These are phyloP conservation scores for Podaxis mareebaensis DNA, from an alignment of 768 basidiomycete species.

Conservation along the genomic window DNA sequence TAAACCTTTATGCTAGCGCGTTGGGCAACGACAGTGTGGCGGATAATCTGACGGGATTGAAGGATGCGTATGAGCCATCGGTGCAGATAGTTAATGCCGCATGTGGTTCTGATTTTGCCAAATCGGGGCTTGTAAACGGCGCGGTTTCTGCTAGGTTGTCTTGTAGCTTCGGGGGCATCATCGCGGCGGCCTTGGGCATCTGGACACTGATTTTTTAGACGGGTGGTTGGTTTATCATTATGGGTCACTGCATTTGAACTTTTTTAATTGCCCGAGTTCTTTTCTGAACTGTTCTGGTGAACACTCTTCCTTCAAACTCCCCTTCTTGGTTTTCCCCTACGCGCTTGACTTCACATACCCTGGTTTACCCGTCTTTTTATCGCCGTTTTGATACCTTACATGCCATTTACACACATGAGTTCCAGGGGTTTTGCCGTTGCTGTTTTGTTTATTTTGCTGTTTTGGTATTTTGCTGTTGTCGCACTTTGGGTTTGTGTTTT, in stretches of 20 bases:
- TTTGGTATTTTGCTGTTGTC: not conserved
- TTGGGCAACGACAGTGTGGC: constrained; percentile 31
- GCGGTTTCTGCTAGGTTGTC: constrained; percentile 2
- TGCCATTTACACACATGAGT: not conserved
- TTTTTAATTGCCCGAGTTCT: not conserved
- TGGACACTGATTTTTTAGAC: constrained; percentile 8
- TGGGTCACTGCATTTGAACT: not conserved
- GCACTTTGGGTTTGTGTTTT: not conserved
- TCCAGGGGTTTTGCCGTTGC: not conserved
- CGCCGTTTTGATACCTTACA: not conserved
- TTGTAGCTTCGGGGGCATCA: not conserved
- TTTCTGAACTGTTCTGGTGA: not conserved
- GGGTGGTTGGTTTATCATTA: not conserved
- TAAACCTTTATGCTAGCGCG: constrained; percentile 53
- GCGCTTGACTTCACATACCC: not conserved
- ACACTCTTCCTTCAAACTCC: not conserved
- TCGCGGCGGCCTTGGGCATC: not conserved
- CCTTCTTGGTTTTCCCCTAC: not conserved
- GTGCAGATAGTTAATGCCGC: constrained; percentile 43
- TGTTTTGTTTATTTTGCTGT: not conserved
- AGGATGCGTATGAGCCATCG: constrained; percentile 49
- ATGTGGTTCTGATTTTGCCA: constrained; percentile 56
- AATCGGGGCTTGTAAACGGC: constrained; percentile 21
- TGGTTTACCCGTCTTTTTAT: not conserved
- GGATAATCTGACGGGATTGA: constrained; percentile 35